Evolutionary conservation across 1,139 yeast species (phyloP).

Genomic region (Barnettozyma hawaiiensis): DNA sequence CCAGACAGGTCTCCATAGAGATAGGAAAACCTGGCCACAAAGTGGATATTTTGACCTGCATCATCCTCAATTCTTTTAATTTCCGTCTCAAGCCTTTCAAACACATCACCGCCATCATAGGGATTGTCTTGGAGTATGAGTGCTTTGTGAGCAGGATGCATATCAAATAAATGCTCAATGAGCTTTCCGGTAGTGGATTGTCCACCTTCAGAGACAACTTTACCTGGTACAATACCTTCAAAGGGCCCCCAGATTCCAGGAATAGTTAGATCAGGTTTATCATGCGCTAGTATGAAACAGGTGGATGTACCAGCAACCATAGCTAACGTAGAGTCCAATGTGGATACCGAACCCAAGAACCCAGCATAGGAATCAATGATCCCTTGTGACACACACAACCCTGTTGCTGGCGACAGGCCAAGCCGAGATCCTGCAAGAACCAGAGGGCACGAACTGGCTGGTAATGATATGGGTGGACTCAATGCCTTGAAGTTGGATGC

Average conservation of each 20-base stretch:
- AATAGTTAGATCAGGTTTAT: slow-evolving; percentile 18
- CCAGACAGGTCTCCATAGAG: slow-evolving; percentile 53
- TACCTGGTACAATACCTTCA: slow-evolving; percentile 26
- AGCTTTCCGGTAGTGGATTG: slow-evolving; percentile 54
- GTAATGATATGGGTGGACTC: slow-evolving; percentile 18
- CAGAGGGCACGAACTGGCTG: not conserved
- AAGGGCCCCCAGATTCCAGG: slow-evolving; percentile 59
- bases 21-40: slow-evolving; percentile 34
- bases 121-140: slow-evolving; percentile 14
- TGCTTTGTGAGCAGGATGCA: slow-evolving; percentile 32
- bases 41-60: slow-evolving; percentile 29
- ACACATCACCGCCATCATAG: slow-evolving; percentile 23
- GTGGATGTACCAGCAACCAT: slow-evolving; percentile 62
- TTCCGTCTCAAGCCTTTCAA: slow-evolving; percentile 32
- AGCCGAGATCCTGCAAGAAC: slow-evolving; percentile 22
- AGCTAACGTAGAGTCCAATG: slow-evolving; percentile 29
- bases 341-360: slow-evolving; percentile 23
- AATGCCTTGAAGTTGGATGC: slow-evolving; percentile 18
- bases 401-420: slow-evolving; percentile 9
- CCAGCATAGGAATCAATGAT: slow-evolving; percentile 57
- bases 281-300: slow-evolving; percentile 40
- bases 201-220: slow-evolving; percentile 45
- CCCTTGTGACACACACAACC: slow-evolving; percentile 37
- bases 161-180: slow-evolving; percentile 40
- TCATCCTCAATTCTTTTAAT: slow-evolving; percentile 27